These are phyloP conservation scores for Echites panduratus DNA, from an alignment of 257 asterid genomes.

Conservation along the genomic window DNA sequence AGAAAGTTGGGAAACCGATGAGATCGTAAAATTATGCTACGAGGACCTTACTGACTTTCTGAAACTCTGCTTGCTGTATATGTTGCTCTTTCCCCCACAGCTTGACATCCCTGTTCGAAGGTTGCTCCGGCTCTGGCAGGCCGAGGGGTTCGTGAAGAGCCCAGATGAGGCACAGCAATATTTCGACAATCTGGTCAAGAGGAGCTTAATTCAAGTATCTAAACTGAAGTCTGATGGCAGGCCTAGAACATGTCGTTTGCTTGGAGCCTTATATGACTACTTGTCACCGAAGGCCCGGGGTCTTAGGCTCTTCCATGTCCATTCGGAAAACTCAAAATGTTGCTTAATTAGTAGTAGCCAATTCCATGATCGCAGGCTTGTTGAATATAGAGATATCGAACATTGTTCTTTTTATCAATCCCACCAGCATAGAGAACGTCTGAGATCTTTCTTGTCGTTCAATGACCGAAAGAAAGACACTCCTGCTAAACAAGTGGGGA, in stretches of 20 bases:
- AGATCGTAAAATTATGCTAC: conserved; percentile 24
- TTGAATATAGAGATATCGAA: conserved; percentile 20
- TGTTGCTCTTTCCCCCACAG: conserved; percentile 33
- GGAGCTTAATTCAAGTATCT: conserved; percentile 32
- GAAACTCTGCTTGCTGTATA: conserved; percentile 29
- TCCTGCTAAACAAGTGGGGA: conserved; percentile 28
- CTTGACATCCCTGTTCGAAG: conserved; percentile 34
- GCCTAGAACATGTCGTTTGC: conserved; percentile 29
- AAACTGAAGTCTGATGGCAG: conserved; percentile 33
- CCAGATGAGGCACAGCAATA: conserved; percentile 17
- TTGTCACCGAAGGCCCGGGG: conserved; percentile 18
- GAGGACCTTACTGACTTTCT: conserved; percentile 10
- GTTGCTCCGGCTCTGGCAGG: conserved; percentile 33
- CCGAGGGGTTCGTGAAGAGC: conserved; percentile 30
- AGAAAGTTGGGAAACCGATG: conserved; percentile 2
- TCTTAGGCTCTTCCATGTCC: conserved; percentile 29
- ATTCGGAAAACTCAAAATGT: background rate
- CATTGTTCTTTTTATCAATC: background rate
- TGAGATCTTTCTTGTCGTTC: conserved; percentile 30
- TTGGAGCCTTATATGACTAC: conserved; percentile 24
- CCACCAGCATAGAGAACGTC: background rate
- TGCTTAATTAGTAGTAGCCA: background rate
- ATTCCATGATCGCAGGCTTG: conserved; percentile 22
- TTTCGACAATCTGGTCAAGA: conserved; percentile 20
- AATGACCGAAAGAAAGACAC: conserved; percentile 26